Evolutionary conservation across 495 filamentous ascomycete species (phyloP), one percentile per base, ranked within the genome.

Genomic region (Amniculicola lignicola): DNA sequence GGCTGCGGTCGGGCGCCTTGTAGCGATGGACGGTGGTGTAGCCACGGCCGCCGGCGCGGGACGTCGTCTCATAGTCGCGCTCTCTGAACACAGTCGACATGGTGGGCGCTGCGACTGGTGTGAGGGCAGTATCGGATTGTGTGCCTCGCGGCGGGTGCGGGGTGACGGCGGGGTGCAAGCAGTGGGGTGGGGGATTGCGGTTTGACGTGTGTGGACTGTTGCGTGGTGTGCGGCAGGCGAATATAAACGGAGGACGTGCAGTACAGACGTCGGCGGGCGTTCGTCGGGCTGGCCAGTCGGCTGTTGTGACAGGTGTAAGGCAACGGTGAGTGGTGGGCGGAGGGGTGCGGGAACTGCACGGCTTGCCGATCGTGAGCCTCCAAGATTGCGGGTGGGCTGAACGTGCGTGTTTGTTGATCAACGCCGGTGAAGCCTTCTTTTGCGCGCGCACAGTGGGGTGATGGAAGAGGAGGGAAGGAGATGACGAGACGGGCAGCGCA

Each of bases 21-120:
- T 74, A 74, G 31, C 70, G 67, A 40, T 68, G 67, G 29, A 74
- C 68, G 2, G 71, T 74, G 38, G 69, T 70, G 59, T 63, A 71
- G 36, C 56, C 52, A 37, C 52, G 65, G 4, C 62, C 62, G 16
- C 40, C 44, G 35, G 16, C 22, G 36, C 59, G 58, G 53, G 52
- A 48, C 19, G 28, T 16, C 11, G 49, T 51, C 25, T 67, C 65
- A 58, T 61, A 64, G 51, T 66, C 63, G 1, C 65, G 60, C 46
- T 66, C 63, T 16, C 62, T 40, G n/a, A 61, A 57, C 7, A 40
- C 50, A 19, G 49, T 53, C 19, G 64, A 67, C 64, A 67, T 67
- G 64, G 42, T 40, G 56, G 49, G 43, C 24, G 23, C 23, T 15
- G 15, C 6, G 31, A 22, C 2, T 14, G 23, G 25, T 11, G 28